Evolutionary conservation across 2,329 filamentous ascomycete genomes (phyloP), one percentile per base, ranked within the genome.

Genomic region (Ceratocystis alfenasii): DNA sequence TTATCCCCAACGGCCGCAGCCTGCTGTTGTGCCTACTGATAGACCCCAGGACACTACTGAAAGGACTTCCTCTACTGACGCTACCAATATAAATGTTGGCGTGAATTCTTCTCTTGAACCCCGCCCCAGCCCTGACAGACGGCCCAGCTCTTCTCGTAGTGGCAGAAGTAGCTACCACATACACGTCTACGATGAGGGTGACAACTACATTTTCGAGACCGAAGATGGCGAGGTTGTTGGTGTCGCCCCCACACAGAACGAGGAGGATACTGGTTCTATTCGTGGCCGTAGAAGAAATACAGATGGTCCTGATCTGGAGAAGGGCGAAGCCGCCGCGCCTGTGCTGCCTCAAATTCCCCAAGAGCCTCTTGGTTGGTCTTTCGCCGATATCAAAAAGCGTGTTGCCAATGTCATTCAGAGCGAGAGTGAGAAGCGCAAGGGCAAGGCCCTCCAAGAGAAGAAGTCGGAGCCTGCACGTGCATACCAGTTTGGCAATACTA

Each of bases 401-500:
- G 70, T 85, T 66, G 78, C 74, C 5, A 77, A 80, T 30, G 80
- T 82, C 73, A 81, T 80, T 59, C 80, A 82, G 3, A 81, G 82
- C n/a, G 82, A 90, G 69, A 75, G 85, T 59, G 76, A 82, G 62
- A 83, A 84, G 71, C 80, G 84, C 55, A 88, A 86, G 71, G 78
- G 78, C 53, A 85, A 86, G 74, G 73, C 78, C 2, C 83, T 86
- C 69, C 74, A 70, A 12, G 77, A 79, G 46, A 80, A 83, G 64
- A 82, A 78, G 69, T 81, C 85, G 69, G 87, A 88, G 65, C 88
- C 89, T 12, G 90, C 90, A n/a, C 79, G 87, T 61, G 89, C 89
- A 4, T 95, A 92, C 73, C 89, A 92, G 70, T 93, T 90, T 72
- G 90, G 90, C 69, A 92, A 90, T 73, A 92, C 82, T 78, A 90